Conservation (phyloP, 768 basidiomycete species). For the Russula abietina region DNA sequence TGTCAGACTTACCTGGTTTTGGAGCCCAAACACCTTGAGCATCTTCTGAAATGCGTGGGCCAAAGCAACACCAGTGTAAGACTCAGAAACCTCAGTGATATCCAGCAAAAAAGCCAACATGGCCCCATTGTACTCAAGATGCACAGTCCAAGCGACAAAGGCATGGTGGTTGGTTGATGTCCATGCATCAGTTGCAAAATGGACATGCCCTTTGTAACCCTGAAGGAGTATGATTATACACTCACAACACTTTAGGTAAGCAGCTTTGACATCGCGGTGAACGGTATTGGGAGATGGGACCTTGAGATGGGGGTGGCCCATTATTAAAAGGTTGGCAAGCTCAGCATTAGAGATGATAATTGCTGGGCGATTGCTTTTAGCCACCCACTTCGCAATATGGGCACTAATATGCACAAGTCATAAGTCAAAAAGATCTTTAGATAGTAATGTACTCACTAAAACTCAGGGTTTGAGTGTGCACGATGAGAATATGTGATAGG, state of each 20-base stretch:
- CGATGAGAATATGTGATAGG: neutral
- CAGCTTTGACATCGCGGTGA: slow-evolving; percentile 25
- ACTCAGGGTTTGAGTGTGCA: neutral
- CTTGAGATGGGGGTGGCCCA: neutral
- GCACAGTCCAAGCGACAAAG: slow-evolving; percentile 32
- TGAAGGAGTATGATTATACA: slow-evolving; percentile 19
- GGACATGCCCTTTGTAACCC: neutral
- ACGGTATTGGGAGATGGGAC: neutral
- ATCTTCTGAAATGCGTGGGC: slow-evolving; percentile 31
- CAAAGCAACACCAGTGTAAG: too few relatives aligned
- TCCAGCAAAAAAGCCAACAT: slow-evolving; percentile 33
- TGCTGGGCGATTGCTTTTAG: neutral
- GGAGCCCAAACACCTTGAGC: slow-evolving; percentile 29
- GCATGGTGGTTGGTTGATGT: slow-evolving; percentile 35
- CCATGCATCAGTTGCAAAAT: slow-evolving; percentile 36
- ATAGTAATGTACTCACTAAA: neutral
- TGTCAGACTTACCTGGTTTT: slow-evolving; percentile 30
- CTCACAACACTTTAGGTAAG: slow-evolving; percentile 30
- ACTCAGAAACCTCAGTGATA: slow-evolving; percentile 34
- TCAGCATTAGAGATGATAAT: neutral
- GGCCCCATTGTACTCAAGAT: slow-evolving; percentile 32
- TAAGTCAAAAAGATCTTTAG: too few relatives aligned
- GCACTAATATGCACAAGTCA: too few relatives aligned
- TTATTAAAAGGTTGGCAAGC: neutral
- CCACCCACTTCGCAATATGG: too few relatives aligned